Conservation (phyloP, 345 rosid genomes). For the Gossypioides kirkii region DNA sequence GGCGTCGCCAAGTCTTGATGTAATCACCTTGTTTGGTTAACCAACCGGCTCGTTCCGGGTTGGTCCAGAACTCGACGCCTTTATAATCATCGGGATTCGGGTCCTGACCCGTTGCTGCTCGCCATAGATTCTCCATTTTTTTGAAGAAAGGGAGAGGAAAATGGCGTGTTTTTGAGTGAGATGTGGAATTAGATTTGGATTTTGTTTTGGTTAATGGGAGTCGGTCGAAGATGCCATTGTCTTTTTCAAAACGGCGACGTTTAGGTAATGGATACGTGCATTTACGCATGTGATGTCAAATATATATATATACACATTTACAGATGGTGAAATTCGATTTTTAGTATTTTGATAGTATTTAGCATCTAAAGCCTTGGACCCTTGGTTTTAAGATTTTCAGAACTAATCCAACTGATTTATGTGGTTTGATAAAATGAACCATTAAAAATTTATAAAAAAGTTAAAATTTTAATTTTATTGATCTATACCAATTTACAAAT, state of each 20-base stretch:
- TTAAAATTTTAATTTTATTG: too few relatives aligned
- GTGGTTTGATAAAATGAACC: too few relatives aligned
- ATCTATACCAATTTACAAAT: fast-evolving
- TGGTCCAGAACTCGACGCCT: slow-evolving; percentile 64
- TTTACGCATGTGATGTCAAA: too few relatives aligned
- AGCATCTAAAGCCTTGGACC: too few relatives aligned
- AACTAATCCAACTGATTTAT: too few relatives aligned
- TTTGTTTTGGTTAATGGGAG: background rate
- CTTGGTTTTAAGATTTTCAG: too few relatives aligned
- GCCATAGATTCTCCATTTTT: slow-evolving; percentile 31
- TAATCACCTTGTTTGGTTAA: slow-evolving; percentile 77
- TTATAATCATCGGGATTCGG: slow-evolving; percentile 58
- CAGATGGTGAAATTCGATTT: too few relatives aligned
- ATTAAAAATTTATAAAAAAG: too few relatives aligned
- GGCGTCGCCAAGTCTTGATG: slow-evolving; percentile 84
- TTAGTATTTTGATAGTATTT: too few relatives aligned
- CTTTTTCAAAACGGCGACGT: background rate
- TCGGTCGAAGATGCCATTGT: background rate
- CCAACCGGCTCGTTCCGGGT: slow-evolving; percentile 78
- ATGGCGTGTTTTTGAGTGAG: background rate
- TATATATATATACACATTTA: too few relatives aligned
- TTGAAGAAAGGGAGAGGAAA: background rate
- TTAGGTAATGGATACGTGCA: background rate
- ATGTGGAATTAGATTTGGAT: background rate
- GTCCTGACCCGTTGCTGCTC: slow-evolving; percentile 20